Evolutionary conservation across 768 basidiomycete genomes (phyloP), one percentile per base, ranked within the genome.

Genomic region (Russula vinacea): DNA sequence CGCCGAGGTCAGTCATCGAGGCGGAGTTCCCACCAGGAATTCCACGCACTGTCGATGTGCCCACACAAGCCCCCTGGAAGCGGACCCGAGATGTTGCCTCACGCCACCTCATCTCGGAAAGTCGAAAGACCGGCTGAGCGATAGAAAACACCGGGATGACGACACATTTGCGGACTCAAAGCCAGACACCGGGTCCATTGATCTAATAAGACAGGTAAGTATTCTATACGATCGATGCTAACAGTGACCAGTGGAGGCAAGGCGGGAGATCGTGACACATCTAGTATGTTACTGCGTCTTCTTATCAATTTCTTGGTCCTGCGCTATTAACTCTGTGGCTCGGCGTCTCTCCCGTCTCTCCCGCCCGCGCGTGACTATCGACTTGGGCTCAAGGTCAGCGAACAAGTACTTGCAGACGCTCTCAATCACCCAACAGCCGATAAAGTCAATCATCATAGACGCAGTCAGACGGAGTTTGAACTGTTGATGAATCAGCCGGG

Each of bases 371-470:
- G 90, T 93, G 55, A 98, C 80, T 81, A 98, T 85, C 50, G 80
- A 76, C 72, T 89, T 91, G 2, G 94, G 94, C 71, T 92, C 88
- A 22, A 96, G 78, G 69, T 92, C 86, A 13, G 94, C 94, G 74
- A 98, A 96, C 33, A 95, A 73, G 54, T 80, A 77, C 75, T 98
- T 98, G 80, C 94, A 94, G 8, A 78, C 73, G 56, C 80, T 80
- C 73, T 99, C 95, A 54, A 97, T 81, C 53, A 87, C 69, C 83
- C 84, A 98, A 71, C 95, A 98, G 0, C 92, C 93, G 7, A 75
- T 83, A 68, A 97, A 97, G 76, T 99, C 97, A 55, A 87, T 73
- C 33, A 90, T 70, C 97, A 99, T 99, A 50, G 85, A 80, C 11
- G 77, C 67, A 0, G 92, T 94, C 66, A 99, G 75, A 62, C 81